phyloP scores from a whole-genome alignment of 139 green algal species.

The Eudorina sp. region DNA sequence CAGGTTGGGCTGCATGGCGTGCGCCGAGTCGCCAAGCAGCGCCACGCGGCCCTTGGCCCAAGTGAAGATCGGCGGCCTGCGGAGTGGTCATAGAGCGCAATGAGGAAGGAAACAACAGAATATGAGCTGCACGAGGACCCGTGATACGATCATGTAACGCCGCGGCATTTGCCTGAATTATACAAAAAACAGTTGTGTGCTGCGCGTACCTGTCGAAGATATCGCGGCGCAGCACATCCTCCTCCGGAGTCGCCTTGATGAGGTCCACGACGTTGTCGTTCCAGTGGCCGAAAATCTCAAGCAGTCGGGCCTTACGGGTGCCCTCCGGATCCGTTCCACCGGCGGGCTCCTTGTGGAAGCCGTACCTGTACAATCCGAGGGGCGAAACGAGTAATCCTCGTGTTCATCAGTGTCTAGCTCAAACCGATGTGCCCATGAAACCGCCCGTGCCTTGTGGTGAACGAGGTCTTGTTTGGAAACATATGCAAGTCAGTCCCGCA shows the following conservation, averaged over 20 bases:
- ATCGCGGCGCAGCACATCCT: conserved; percentile 94
- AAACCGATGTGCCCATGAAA: no score
- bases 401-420: no score
- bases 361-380: conserved; percentile 83
- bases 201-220: conserved; percentile 87
- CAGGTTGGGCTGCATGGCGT: conserved; percentile 99
- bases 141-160: no score
- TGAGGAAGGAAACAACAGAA: no score
- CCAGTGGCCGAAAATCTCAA: conserved; percentile 95
- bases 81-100: background rate
- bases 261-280: conserved; percentile 80
- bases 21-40: conserved; percentile 94
- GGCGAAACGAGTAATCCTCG: no score
- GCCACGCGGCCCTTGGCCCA: conserved; percentile 90
- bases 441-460: no score
- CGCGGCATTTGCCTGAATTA: no score
- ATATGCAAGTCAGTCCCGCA: no score
- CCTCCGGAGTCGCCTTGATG: conserved; percentile 92
- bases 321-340: conserved; percentile 74
- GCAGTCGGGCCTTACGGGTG: conserved; percentile 82
- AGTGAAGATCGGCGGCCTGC: conserved; percentile 78
- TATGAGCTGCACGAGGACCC: no score
- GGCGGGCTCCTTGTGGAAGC: conserved; percentile 93
- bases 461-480: no score
- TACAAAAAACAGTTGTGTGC: no score